Base-by-base conservation (phyloP, 306 rosid species). In the Neltuma alba region DNA sequence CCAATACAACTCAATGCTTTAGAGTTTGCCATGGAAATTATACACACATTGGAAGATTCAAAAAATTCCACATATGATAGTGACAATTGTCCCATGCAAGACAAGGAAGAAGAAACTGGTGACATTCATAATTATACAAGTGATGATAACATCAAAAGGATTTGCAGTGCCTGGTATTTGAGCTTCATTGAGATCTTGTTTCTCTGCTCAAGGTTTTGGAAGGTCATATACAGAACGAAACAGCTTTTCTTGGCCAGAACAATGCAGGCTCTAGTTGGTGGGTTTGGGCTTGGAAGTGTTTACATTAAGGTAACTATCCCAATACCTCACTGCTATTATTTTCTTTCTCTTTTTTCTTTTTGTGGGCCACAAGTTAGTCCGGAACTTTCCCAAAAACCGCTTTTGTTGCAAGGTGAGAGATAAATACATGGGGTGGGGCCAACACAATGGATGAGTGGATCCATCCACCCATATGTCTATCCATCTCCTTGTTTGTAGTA, bases 241-340 rank as follows among this genome's bases (percentile, higher is more conserved):
- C 97, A 94, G 74, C 89, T 92, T 31, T 89, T 94, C 70, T 52
- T 92, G 74, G 97, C 97, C 0, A 88, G 99, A 86, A 91, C 95
- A 66, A 79, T 89, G 89, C 99, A 94, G 77, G 99, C 99, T 9
- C 25, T 92, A 27, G 94, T 92, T 48, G 99, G 97, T 31, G 99
- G 99, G 64, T 83, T 92, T 78, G 97, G 94, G 64, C 74, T 92
- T 12, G 99, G 87, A 66, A 92, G 93, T 81, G 97, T 94, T 44
- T 94, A 86, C 70, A 44, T 92, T 62, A 92, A 86, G 76, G 57
- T 62, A 62, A 62, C 41, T 0, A 31, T 62, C 1, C 6, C 34
- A 25, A 31, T 3, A 18, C 40, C 41, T 62, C 38, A 6, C 1
- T 15, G n/a, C 3, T 57, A 25, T 8, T 10, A 1, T 0, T 25